Conservation (phyloP, 75 land plant species). For the Sequoia sempervirens region DNA sequence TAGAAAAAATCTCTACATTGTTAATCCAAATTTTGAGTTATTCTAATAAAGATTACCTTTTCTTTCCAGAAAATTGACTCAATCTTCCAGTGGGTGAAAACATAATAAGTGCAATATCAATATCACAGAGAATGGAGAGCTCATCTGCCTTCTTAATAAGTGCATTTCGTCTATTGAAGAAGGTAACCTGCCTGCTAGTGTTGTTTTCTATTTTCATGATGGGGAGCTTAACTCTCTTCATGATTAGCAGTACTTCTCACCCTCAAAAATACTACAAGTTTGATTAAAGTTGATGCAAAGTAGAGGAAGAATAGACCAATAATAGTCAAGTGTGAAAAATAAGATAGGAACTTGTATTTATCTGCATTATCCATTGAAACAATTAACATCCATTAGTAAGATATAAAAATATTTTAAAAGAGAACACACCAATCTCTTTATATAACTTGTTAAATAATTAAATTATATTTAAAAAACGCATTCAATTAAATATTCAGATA, state of each 20-base stretch:
- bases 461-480: too few relatives aligned
- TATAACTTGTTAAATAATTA: too few relatives aligned
- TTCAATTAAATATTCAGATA: too few relatives aligned
- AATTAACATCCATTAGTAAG: not conserved
- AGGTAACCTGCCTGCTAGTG: slow-evolving; percentile 51
- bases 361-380: not conserved
- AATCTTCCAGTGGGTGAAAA: slow-evolving; percentile 55
- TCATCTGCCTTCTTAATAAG: slow-evolving; percentile 67
- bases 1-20: not conserved
- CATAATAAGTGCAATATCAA: slow-evolving; percentile 59
- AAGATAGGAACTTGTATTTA: not conserved
- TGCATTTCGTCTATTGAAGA: slow-evolving; percentile 56
- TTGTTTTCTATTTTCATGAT: slow-evolving; percentile 57
- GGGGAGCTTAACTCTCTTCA: slow-evolving; percentile 54
- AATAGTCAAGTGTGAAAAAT: not conserved
- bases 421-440: too few relatives aligned
- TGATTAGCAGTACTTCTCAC: slow-evolving; percentile 3
- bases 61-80: slow-evolving; percentile 44
- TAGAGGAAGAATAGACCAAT: too few relatives aligned
- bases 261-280: not conserved
- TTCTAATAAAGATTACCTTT: slow-evolving; percentile 20
- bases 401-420: not conserved
- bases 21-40: too few relatives aligned
- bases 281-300: not conserved
- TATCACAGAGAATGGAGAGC: slow-evolving; percentile 61